Base-by-base conservation (phyloP, 2,329 filamentous ascomycete genomes). In the Sclerotinia subarctica region DNA sequence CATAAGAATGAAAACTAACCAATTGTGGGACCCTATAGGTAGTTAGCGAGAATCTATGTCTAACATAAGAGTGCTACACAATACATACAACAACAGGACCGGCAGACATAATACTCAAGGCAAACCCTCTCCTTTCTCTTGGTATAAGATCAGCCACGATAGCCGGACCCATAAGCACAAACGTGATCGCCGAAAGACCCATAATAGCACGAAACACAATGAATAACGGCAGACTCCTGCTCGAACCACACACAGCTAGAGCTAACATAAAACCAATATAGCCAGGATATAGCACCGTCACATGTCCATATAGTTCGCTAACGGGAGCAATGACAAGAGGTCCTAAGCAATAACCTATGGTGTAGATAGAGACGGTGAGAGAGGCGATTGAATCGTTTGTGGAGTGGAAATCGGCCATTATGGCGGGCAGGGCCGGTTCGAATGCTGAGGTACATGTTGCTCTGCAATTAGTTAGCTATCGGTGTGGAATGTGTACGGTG, bases 81-180 rank as follows among this genome's bases (percentile, higher is more conserved):
- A 5, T 24, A 60, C 58, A 49, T 60, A 60, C 58, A 35, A 60
- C 26, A 8, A 60, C 58, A 17, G 58, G 58, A 21, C 44, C 58
- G 1, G 26, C 46, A 32, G 58, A 35, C 58, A 60, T 60, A 35
- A 60, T 35, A 24, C 58, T 60, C 44, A 60, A 24, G 0, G 58
- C 58, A 7, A 49, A n/a, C 32, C 42, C 58, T 49, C 44, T 60
- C 29, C 4, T 11, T 24, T 49, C 58, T n/a, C 44, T 60, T 2
- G 26, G 42, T 24, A 60, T 60, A 35, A 60, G 58, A 49, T 60
- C 58, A 17, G 58, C 44, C 44, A 60, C 58, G 8, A 60, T 60
- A 2, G 44, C 58, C 21, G 58, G 58, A 24, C 58, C 54, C 26
- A 60, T 60, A 17, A 60, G 58, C 15, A 60, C 58, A 8, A 60